Evolutionary conservation across 1,139 yeast genomes (phyloP).

Genomic region (Protomyces macrosporus): DNA sequence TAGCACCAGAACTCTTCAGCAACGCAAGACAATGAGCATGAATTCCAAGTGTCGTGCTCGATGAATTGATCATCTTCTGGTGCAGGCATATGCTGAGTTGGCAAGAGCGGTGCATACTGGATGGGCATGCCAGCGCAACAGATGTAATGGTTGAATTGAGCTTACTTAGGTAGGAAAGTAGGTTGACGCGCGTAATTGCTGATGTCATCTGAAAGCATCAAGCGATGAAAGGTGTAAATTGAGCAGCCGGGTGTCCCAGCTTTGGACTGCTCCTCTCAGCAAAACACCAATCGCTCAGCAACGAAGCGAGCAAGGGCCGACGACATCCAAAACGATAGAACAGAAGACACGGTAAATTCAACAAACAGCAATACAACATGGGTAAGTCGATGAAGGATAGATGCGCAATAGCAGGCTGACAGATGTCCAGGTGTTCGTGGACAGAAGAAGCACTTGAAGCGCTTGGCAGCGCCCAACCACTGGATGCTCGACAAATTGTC

Average conservation of each 20-base stretch:
- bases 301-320: no score
- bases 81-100: conserved; percentile 11
- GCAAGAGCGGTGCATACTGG: conserved; percentile 17
- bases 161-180: no score
- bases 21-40: conserved; percentile 9
- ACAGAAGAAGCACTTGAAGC: conserved; percentile 88
- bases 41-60: conserved; percentile 18
- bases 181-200: no score
- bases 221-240: no score
- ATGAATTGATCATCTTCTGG: conserved; percentile 23
- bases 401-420: not conserved
- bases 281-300: no score
- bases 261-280: no score
- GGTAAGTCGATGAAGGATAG: not conserved
- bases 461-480: conserved; percentile 99
- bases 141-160: no score
- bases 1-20: conserved; percentile 25
- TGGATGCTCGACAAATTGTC: conserved; percentile 99
- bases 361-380: not conserved
- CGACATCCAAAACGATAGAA: no score
- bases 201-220: no score
- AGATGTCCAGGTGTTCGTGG: conserved; percentile 15
- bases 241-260: no score
- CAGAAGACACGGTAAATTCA: no score
- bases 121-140: not conserved